Base-by-base conservation (phyloP, 2,329 filamentous ascomycete genomes). In the Scleromitrula shiraiana region DNA sequence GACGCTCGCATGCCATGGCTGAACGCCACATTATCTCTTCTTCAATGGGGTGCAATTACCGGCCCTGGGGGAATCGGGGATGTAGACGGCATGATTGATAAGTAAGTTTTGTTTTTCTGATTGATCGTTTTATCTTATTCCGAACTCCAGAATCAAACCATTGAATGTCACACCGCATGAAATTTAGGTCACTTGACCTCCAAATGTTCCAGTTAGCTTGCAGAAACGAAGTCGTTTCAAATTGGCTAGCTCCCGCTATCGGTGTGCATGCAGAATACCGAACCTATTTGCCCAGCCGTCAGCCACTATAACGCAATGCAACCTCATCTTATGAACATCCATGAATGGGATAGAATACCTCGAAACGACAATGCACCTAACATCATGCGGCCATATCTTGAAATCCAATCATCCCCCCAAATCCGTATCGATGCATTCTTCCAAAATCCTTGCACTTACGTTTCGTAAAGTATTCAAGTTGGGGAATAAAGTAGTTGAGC, bases 1-100 rank as follows among this genome's bases (percentile, higher is more conserved):
- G 75, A 83, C 57, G 67, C 72, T 56, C 85, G 88, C 67, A 95
- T 95, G 88, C 91, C 91, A 54, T 97, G 91, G 91, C 76, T 95
- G 49, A 76, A 75, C 62, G 88, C 88, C 63, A 71, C 78, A 57
- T 65, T 93, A 51, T 85, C 85, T 49, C 77, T 95, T 67, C 65
- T 84, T 57, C 88, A 93, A 68, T 83, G 85, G 73, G 74, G 80
- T 57, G 75, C 82, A 60, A 68, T 91, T 62, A 72, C 74, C 60
- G 88, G 89, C 20, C 87, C 87, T 55, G 86, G 88, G 60, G 77
- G 70, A 68, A 67, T 95, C 55, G 88, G 85, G 63, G 76, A 77
- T 60, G 78, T 84, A 23, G 77, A 94, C 66, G 83, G 88, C 55
- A 75, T 82, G 65, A 71, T 96, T 68, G 91, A 97, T 73, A 94